Percentiles rank a stretch among this genome's conserved stretches.
Conservation (phyloP, 306 rosid species). For the Trifolium dubium region DNA sequence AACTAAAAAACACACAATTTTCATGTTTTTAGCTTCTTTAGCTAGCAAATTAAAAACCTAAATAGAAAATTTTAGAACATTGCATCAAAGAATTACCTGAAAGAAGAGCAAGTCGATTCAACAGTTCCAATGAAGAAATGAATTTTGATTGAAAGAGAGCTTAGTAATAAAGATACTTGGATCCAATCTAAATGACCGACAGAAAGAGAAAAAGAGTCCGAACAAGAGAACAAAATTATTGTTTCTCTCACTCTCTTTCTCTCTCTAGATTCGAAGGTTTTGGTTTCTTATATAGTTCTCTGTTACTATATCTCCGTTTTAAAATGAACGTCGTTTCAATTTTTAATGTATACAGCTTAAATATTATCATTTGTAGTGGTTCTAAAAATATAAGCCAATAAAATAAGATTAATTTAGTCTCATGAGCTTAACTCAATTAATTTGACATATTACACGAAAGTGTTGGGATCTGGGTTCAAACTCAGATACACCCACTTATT, state of each 20-base stretch:
- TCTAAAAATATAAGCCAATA: too few species aligned
- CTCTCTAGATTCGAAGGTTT: slow-evolving; percentile 23
- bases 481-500: too few species aligned
- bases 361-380: too few species aligned
- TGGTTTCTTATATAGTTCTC: slow-evolving; percentile 17
- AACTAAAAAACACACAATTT: neutral
- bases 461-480: too few species aligned
- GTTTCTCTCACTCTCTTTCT: slow-evolving; percentile 42
- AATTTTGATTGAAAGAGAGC: slow-evolving; percentile 16
- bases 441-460: too few species aligned
- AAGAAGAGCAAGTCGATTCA: slow-evolving; percentile 4
- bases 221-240: neutral
- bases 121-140: slow-evolving; percentile 6
- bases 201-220: slow-evolving; percentile 32
- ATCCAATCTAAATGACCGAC: slow-evolving; percentile 49
- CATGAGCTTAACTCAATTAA: too few species aligned
- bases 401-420: too few species aligned
- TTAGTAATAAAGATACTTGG: slow-evolving; percentile 34
- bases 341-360: too few species aligned
- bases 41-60: neutral
- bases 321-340: too few species aligned
- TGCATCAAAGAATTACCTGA: slow-evolving; percentile 44
- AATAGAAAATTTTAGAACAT: neutral
- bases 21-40: neutral
- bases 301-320: too few species aligned